Conservation (phyloP, 164 flowering plant species). For the Protea cynaroides region DNA sequence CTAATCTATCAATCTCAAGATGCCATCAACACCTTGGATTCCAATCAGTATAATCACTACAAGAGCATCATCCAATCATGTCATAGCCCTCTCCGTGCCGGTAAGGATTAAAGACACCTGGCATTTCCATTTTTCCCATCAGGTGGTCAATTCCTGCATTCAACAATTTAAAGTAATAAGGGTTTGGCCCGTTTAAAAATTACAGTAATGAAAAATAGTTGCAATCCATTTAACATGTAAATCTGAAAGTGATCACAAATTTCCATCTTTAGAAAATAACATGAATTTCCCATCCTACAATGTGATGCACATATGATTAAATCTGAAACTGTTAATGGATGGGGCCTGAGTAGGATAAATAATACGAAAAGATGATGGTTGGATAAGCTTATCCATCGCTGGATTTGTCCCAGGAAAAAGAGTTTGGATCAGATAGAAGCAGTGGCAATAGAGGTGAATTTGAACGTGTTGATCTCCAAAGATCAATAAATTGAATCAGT, state of each 20-base stretch:
- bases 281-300: too few relatives aligned
- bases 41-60: neutral
- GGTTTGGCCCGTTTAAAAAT: neutral
- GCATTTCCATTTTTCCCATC: constrained; percentile 57
- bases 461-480: neutral
- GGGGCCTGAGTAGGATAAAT: neutral
- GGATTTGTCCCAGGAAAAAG: neutral
- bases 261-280: too few relatives aligned
- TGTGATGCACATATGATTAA: neutral
- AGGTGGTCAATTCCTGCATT: constrained; percentile 66
- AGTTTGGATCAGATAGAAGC: too few relatives aligned
- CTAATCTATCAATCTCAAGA: constrained; percentile 23
- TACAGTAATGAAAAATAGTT: neutral
- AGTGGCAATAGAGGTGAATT: too few relatives aligned
- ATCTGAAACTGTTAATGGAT: neutral
- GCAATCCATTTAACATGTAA: neutral
- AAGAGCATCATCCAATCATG: constrained; percentile 44
- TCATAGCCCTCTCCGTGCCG: constrained; percentile 50
- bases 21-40: constrained; percentile 14
- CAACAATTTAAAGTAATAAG: neutral
- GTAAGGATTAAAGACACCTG: constrained; percentile 47
- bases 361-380: too few relatives aligned
- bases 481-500: neutral
- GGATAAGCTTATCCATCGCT: neutral
- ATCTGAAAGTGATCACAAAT: neutral